Evolutionary conservation across 2,329 filamentous ascomycete species (phyloP), one percentile per base, ranked within the genome.

Genomic region (Colletotrichum eremochloae): DNA sequence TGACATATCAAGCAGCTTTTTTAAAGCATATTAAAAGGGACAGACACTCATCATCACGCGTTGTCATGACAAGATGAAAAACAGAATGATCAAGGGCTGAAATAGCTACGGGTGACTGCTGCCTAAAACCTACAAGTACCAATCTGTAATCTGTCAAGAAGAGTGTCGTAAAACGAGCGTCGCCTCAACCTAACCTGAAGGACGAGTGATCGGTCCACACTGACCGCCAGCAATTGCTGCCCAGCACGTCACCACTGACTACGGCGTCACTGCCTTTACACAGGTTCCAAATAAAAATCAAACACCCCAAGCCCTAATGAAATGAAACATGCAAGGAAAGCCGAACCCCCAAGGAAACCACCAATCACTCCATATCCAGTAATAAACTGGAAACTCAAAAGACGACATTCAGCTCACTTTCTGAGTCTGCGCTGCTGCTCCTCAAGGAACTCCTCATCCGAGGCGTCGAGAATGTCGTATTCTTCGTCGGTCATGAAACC

Each of bases 401-500:
- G 20, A 40, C 24, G 18, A 7, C 18, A 14, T 3, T 8, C 15
- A n/a, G 57, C 74, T 78, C 79, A 85, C 78, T 85, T 84, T 74
- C 78, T 79, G 68, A 79, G 74, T 77, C 80, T 83, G 77, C 82
- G 83, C 76, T 85, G 82, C 79, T 88, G 85, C 77, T 89, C 89
- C 74, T 87, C 87, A 63, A 90, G 81, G 76, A 89, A 92, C 80
- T 98, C 96, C 81, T 97, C 94, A 76, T 98, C 96, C 71, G 94
- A 97, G 55, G 95, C 96, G 84, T 98, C 95, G 57, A 98, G 90
- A 75, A 98, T 95, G 78, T 99, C 96, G 81, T 98, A 99, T 84
- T 99, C 96, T 81, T 98, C 96, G 75, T 99, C 96, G 0, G 96
- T 98, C 86, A 97, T 84, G 86, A 97, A 98, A 15, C 92, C 93